Conservation (phyloP, 2,329 filamentous ascomycete genomes). For the Malbranchea zuffiana region DNA sequence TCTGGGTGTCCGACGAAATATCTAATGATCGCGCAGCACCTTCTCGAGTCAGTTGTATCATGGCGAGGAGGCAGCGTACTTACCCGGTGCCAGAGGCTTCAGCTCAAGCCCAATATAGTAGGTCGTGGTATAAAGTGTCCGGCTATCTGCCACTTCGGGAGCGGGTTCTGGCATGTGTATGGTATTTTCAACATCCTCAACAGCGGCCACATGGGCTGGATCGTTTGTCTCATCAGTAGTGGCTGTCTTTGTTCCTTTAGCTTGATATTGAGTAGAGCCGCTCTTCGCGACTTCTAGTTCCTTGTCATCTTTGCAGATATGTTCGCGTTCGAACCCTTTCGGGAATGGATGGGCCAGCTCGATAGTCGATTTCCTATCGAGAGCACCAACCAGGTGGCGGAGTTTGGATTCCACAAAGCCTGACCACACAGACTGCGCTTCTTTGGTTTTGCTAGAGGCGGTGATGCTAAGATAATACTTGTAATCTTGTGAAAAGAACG, state of each 20-base stretch:
- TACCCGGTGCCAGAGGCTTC: conserved; percentile 60
- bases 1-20: conserved; percentile 62
- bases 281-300: conserved; percentile 53
- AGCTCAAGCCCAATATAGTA: conserved; percentile 89
- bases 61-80: conserved; percentile 22
- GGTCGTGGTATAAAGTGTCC: conserved; percentile 70
- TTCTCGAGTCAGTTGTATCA: conserved; percentile 25
- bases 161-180: conserved; percentile 29
- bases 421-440: conserved; percentile 76
- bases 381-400: conserved; percentile 66
- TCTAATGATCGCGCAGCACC: conserved; percentile 41
- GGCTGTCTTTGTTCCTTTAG: conserved; percentile 41
- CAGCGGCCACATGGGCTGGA: conserved; percentile 39
- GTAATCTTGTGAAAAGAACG: conserved; percentile 85
- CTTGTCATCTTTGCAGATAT: conserved; percentile 54
- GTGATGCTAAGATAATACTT: conserved; percentile 92
- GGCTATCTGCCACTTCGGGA: conserved; percentile 32
- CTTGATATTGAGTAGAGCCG: conserved; percentile 51
- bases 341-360: conserved; percentile 81
- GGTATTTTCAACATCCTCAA: conserved; percentile 34
- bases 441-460: conserved; percentile 68
- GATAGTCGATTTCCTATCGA: conserved; percentile 72
- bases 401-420: conserved; percentile 92
- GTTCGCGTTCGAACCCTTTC: conserved; percentile 78
- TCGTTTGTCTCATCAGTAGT: conserved; percentile 43